Evolutionary conservation across 1,284 basidiomycete species (phyloP).

Genomic region (Caloboletus inedulis): DNA sequence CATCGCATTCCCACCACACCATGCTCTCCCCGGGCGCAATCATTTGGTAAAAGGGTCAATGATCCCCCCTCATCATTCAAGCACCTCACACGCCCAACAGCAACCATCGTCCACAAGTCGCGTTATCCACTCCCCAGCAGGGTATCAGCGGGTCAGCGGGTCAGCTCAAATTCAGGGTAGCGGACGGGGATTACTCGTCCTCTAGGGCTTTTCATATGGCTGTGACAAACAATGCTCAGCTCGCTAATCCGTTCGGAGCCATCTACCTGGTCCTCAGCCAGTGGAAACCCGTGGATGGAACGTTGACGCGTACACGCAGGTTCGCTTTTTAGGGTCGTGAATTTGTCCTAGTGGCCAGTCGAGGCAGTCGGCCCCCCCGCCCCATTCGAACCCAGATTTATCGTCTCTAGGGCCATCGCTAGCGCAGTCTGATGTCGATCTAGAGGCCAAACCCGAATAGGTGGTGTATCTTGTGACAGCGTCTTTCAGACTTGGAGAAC

Average conservation of each 20-base stretch:
- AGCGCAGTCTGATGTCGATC: constrained; percentile 9
- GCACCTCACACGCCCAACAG: constrained; percentile 11
- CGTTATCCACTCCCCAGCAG: constrained; percentile 8
- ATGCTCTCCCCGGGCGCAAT: constrained; percentile 19
- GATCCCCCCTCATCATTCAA: constrained; percentile 14
- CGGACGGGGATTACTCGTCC: constrained; percentile 31
- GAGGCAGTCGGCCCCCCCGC: constrained; percentile 10
- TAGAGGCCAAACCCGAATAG: constrained; percentile 1
- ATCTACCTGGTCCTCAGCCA: background rate
- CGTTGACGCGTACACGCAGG: background rate
- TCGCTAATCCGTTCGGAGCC: constrained; percentile 1
- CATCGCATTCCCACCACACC: constrained; percentile 20
- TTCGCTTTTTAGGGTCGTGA: constrained; percentile 7
- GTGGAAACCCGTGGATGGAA: background rate
- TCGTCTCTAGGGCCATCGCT: constrained; percentile 1
- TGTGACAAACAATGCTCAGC: constrained; percentile 15
- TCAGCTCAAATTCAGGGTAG: constrained; percentile 30
- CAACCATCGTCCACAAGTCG: constrained; percentile 13
- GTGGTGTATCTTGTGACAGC: constrained; percentile 15
- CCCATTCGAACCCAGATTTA: constrained; percentile 6
- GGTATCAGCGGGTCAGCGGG: constrained; percentile 18
- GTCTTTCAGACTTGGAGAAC: constrained; percentile 26
- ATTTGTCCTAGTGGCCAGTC: background rate
- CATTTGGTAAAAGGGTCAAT: constrained; percentile 12
- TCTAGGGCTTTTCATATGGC: constrained; percentile 17